A percentile compares a stretch with the other conserved stretches of the same genome.
phyloP scores from a whole-genome alignment of 2,329 filamentous ascomycete genomes.

The Penicillium sp. region DNA sequence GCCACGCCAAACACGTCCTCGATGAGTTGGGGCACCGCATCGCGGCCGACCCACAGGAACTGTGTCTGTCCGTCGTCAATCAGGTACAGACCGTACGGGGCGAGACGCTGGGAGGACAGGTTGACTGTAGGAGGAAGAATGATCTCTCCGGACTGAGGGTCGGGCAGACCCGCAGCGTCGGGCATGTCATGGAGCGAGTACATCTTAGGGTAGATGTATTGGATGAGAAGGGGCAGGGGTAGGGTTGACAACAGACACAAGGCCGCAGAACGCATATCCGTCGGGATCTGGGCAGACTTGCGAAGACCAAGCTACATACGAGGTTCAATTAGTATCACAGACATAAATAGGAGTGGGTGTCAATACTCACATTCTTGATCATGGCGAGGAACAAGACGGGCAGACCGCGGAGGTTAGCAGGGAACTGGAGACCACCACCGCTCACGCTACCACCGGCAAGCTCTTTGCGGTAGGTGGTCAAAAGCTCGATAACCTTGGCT shows the following conservation, averaged over 20 bases:
- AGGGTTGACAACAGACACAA: slow-evolving; percentile 93
- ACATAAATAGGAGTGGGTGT: slow-evolving; percentile 9
- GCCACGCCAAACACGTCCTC: slow-evolving; percentile 86
- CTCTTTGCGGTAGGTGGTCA: slow-evolving; percentile 96
- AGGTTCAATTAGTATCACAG: slow-evolving; percentile 24
- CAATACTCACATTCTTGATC: slow-evolving; percentile 79
- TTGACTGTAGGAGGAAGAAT: slow-evolving; percentile 82
- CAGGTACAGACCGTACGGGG: slow-evolving; percentile 88
- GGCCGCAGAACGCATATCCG: slow-evolving; percentile 88
- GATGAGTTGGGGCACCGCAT: slow-evolving; percentile 86
- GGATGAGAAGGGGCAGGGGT: slow-evolving; percentile 83
- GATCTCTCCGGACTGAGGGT: slow-evolving; percentile 84
- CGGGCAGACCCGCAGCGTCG: slow-evolving; percentile 82
- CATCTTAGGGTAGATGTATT: slow-evolving; percentile 84
- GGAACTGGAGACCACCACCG: slow-evolving; percentile 86
- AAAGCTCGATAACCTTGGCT: slow-evolving; percentile 84
- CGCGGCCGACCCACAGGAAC: slow-evolving; percentile 93
- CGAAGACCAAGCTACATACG: slow-evolving; percentile 67
- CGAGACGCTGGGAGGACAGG: slow-evolving; percentile 82
- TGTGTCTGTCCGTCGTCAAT: slow-evolving; percentile 98
- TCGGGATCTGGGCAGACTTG: slow-evolving; percentile 90
- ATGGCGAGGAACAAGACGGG: slow-evolving; percentile 89
- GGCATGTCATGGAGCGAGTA: slow-evolving; percentile 97
- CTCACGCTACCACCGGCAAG: slow-evolving; percentile 94
- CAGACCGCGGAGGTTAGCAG: slow-evolving; percentile 83